Evolutionary conservation across 1,139 yeast genomes (phyloP).

Genomic region (Meyerozyma smithsonii): DNA sequence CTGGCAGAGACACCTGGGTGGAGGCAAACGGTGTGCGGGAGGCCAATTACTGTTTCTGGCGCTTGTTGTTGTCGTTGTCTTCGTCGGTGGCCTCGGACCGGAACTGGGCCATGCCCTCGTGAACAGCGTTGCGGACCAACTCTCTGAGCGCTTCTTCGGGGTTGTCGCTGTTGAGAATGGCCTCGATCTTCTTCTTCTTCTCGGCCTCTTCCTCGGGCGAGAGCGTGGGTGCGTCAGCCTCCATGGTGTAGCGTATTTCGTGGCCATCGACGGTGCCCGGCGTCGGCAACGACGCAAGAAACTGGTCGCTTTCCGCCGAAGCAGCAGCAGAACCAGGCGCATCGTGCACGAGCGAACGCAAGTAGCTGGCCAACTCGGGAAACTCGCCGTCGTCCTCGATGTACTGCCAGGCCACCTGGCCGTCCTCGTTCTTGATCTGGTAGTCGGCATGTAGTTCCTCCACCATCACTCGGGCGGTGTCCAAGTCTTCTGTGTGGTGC

Average conservation of each 20-base stretch:
- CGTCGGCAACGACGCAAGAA: conserved; percentile 30
- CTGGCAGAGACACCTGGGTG: no score
- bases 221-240: conserved; percentile 34
- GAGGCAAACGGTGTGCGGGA: no score
- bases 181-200: conserved; percentile 61
- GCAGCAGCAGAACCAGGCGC: conserved; percentile 12
- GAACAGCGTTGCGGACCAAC: conserved; percentile 61
- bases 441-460: conserved; percentile 66
- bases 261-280: conserved; percentile 47
- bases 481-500: conserved; percentile 78
- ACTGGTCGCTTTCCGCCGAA: conserved; percentile 7
- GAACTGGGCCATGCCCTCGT: conserved; percentile 39
- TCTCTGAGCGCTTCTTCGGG: conserved; percentile 74
- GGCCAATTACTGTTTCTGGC: no score
- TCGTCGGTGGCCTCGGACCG: conserved; percentile 14
- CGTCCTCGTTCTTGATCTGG: conserved; percentile 62
- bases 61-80: conserved; percentile 8
- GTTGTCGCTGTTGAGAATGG: conserved; percentile 68
- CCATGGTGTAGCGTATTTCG: conserved; percentile 53
- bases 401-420: conserved; percentile 62
- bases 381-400: conserved; percentile 83
- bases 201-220: conserved; percentile 38
- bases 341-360: conserved; percentile 45
- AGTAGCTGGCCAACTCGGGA: conserved; percentile 68
- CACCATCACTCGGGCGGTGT: conserved; percentile 59